Evolutionary conservation across 345 rosid species (phyloP).

Genomic region (Linum usitatissimum): DNA sequence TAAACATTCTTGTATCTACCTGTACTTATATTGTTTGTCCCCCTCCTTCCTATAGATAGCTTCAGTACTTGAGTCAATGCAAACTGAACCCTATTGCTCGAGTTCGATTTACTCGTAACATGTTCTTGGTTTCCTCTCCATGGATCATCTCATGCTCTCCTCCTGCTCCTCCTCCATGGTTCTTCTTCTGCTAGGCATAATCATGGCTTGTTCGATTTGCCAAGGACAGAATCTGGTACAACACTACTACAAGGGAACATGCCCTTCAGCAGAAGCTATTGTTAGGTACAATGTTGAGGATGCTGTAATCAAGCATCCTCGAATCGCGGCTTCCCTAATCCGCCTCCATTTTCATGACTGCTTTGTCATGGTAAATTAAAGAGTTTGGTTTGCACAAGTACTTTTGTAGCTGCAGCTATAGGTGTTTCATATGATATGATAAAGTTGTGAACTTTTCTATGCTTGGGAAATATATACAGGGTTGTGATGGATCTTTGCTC

Average conservation of each 20-base stretch:
- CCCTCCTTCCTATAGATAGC: not conserved
- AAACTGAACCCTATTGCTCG: too few relatives aligned
- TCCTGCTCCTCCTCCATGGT: not conserved
- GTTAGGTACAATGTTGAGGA: slow-evolving; percentile 41
- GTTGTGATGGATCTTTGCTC: slow-evolving; percentile 66
- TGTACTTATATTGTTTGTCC: not conserved
- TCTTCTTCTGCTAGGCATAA: not conserved
- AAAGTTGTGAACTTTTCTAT: not conserved
- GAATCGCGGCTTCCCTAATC: slow-evolving; percentile 75
- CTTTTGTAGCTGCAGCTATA: not conserved
- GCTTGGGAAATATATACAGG: slow-evolving; percentile 20
- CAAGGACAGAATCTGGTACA: slow-evolving; percentile 16
- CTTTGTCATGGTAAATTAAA: slow-evolving; percentile 46
- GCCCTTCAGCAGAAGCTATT: slow-evolving; percentile 60
- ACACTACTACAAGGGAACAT: slow-evolving; percentile 65
- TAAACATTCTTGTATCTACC: not conserved
- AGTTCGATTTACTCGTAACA: too few relatives aligned
- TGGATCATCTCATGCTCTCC: not conserved
- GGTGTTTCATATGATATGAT: too few relatives aligned
- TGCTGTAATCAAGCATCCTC: slow-evolving; percentile 58
- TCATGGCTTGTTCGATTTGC: not conserved
- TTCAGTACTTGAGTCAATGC: too few relatives aligned
- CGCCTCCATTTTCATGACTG: slow-evolving; percentile 86
- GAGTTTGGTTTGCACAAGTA: not conserved
- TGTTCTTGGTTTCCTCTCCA: not conserved